phyloP scores from a whole-genome alignment of 2,329 filamentous ascomycete genomes.

The Magnaporthiopsis poae region DNA sequence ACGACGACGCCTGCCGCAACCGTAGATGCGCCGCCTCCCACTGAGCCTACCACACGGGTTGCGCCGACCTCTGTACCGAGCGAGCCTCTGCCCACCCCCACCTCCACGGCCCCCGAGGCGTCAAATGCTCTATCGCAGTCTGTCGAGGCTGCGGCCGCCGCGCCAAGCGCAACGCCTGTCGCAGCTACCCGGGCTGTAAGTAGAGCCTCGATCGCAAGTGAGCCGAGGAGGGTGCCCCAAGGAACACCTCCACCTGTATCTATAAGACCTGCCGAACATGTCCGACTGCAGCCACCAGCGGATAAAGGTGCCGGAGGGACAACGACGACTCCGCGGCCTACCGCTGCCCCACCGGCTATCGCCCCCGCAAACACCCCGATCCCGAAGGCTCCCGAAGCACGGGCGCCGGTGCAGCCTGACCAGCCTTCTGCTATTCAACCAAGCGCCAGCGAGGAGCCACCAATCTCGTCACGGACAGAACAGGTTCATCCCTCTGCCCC shows the following conservation, averaged over 20 bases:
- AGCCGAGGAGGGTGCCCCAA: not conserved
- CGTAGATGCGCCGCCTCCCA: not conserved
- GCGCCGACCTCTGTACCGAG: constrained; percentile 5
- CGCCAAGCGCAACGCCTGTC: not conserved
- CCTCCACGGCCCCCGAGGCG: not conserved
- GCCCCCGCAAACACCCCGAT: not conserved
- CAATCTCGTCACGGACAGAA: not conserved
- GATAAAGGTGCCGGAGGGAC: not conserved
- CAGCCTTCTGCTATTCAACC: not conserved
- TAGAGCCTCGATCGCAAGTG: not conserved
- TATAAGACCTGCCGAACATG: not conserved
- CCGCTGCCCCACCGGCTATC: no score
- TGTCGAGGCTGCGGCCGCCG: not conserved
- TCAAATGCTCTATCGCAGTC: not conserved
- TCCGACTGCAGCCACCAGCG: not conserved
- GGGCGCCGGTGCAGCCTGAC: not conserved
- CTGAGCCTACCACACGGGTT: constrained; percentile 3
- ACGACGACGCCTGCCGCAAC: constrained; percentile 4
- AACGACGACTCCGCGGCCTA: not conserved
- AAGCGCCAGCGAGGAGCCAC: not conserved
- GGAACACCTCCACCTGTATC: not conserved
- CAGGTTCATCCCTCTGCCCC: not conserved
- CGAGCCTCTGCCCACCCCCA: not conserved
- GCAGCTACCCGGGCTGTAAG: not conserved
- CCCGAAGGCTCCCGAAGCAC: not conserved